A percentile compares a stretch with the other conserved stretches of the same genome.
Evolutionary conservation across 2,329 filamentous ascomycete genomes (phyloP).

Genomic region (Talaromyces sp.): DNA sequence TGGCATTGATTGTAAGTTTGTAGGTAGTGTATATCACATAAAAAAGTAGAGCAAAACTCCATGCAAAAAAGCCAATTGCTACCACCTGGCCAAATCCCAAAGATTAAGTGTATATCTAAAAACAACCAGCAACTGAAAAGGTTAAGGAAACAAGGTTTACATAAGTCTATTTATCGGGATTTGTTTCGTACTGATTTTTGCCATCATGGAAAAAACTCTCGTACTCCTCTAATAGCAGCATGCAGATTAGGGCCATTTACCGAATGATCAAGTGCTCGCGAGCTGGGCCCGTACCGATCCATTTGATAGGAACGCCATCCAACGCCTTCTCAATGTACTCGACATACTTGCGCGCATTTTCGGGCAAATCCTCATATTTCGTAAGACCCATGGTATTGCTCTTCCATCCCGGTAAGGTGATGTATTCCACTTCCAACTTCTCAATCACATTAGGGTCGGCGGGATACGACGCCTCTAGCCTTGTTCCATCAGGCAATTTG

Average conservation of each 20-base stretch:
- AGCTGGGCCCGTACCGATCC: slow-evolving; percentile 61
- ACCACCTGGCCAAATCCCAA: slow-evolving; percentile 4
- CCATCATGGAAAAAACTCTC: background rate
- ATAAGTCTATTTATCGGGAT: slow-evolving; percentile 2
- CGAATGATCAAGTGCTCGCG: slow-evolving; percentile 61
- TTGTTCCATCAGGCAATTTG: slow-evolving; percentile 48
- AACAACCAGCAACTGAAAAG: background rate
- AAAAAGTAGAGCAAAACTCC: background rate
- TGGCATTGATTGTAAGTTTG: background rate
- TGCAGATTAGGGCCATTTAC: slow-evolving; percentile 12
- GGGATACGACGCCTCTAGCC: slow-evolving; percentile 55
- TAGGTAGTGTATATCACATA: background rate
- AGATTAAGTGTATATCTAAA: background rate
- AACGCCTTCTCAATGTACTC: slow-evolving; percentile 59
- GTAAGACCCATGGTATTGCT: slow-evolving; percentile 56
- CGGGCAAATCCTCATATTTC: slow-evolving; percentile 56
- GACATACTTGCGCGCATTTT: slow-evolving; percentile 58
- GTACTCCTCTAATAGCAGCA: background rate
- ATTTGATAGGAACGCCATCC: slow-evolving; percentile 56
- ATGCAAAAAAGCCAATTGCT: slow-evolving; percentile 7
- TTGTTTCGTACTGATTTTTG: background rate
- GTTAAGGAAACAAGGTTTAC: background rate
- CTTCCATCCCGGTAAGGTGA: slow-evolving; percentile 62
- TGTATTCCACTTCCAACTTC: slow-evolving; percentile 57
- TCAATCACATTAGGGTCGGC: slow-evolving; percentile 53